Evolutionary conservation across 108 stramenopile genomes (phyloP).

Genomic region (Parietichytrium sp.): DNA sequence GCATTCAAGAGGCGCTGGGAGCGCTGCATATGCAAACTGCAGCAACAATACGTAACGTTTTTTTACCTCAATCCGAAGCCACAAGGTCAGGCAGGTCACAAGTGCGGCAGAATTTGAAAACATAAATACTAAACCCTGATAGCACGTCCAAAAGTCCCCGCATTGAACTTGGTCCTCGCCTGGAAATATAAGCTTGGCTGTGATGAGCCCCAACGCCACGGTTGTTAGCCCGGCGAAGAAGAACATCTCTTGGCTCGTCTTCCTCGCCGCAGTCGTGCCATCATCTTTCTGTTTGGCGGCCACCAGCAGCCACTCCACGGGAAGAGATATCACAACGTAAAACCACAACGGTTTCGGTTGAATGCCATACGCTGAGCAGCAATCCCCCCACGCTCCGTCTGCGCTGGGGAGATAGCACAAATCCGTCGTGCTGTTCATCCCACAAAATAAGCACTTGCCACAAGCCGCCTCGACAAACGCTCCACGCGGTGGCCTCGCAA

Average conservation of each 20-base stretch:
- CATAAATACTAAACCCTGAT: not conserved
- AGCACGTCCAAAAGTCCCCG: not conserved
- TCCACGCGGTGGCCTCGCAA: too few species aligned
- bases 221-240: not conserved
- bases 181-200: not conserved
- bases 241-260: not conserved
- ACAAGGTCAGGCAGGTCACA: not conserved
- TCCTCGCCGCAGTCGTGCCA: not conserved
- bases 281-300: not conserved
- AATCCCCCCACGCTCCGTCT: too few species aligned
- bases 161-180: not conserved
- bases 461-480: too few species aligned
- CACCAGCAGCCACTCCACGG: not conserved
- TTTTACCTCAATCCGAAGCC: not conserved
- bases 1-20: too few species aligned
- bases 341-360: not conserved
- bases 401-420: too few species aligned
- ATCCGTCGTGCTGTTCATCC: too few species aligned
- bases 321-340: not conserved
- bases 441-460: too few species aligned
- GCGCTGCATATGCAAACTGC: too few species aligned
- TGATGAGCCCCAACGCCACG: not conserved
- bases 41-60: too few species aligned
- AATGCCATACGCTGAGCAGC: not conserved
- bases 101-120: not conserved